phyloP scores from a whole-genome alignment of 2,329 filamentous ascomycete species.

The Grosmannia penicillata region DNA sequence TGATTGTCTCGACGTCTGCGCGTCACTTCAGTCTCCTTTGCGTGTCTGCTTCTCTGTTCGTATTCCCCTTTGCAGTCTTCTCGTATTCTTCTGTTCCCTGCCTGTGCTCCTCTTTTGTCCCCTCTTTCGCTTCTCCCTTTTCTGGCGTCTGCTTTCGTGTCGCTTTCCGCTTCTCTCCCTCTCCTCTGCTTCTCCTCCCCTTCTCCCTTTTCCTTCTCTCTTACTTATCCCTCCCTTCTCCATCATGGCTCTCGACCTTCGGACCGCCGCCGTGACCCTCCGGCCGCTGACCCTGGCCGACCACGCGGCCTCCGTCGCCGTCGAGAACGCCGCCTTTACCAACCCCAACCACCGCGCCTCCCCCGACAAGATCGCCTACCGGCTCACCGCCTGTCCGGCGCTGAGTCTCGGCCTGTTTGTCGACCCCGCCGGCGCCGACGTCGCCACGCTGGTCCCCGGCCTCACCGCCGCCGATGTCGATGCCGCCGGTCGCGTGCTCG shows the following conservation, averaged over 20 bases:
- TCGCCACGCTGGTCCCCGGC: slow-evolving; percentile 39
- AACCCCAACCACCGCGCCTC: slow-evolving; percentile 33
- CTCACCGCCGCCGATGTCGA: slow-evolving; percentile 44
- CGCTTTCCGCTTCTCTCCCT: not conserved
- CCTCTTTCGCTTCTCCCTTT: not conserved
- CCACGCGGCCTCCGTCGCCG: slow-evolving; percentile 39
- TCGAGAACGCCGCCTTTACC: slow-evolving; percentile 40
- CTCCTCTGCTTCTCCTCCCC: not conserved
- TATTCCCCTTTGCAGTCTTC: not conserved
- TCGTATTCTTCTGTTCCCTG: not conserved
- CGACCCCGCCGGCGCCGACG: not conserved
- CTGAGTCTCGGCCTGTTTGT: slow-evolving; percentile 64
- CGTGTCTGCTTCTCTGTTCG: not conserved
- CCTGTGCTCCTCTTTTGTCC: not conserved
- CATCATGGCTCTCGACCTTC: slow-evolving; percentile 2
- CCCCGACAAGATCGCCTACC: slow-evolving; percentile 54
- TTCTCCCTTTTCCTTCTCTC: not conserved
- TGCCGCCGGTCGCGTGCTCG: slow-evolving; percentile 43
- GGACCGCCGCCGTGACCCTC: slow-evolving; percentile 30
- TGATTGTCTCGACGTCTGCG: no score
- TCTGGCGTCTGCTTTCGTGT: not conserved
- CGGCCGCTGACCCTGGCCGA: slow-evolving; percentile 56
- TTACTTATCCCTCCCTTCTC: not conserved
- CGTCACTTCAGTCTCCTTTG: no score
- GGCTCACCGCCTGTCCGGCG: slow-evolving; percentile 59